Percentiles rank a stretch among this genome's conserved stretches.
Evolutionary conservation across 2,329 filamentous ascomycete species (phyloP).

Genomic region (Trichoderma citrinoviride): DNA sequence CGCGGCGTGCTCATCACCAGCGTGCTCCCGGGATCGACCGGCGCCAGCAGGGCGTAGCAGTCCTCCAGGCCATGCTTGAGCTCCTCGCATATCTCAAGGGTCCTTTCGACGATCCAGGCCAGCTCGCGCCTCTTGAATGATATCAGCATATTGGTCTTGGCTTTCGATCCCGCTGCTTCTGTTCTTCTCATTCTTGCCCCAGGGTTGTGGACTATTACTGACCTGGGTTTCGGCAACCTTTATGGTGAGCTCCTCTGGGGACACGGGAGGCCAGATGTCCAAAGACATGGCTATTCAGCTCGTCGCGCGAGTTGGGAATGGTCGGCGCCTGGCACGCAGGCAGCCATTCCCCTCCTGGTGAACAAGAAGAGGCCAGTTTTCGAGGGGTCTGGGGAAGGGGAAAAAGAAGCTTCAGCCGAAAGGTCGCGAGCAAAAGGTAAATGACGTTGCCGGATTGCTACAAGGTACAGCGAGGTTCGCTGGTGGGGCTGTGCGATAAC

Average conservation of each 20-base stretch:
- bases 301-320: not conserved
- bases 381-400: not conserved
- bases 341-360: constrained; percentile 13
- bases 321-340: constrained; percentile 20
- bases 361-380: constrained; percentile 12
- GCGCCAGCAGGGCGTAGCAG: constrained; percentile 82
- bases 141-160: constrained; percentile 30
- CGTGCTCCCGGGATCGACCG: constrained; percentile 80
- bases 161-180: not conserved
- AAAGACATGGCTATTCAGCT: constrained; percentile 48
- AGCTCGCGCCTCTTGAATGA: constrained; percentile 50
- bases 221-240: constrained; percentile 53
- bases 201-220: constrained; percentile 27
- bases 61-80: constrained; percentile 73
- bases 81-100: constrained; percentile 47
- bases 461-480: not conserved
- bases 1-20: constrained; percentile 83
- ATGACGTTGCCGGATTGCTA: constrained; percentile 1
- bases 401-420: not conserved
- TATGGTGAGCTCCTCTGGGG: constrained; percentile 49
- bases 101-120: constrained; percentile 53
- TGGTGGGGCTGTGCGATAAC: constrained; percentile 15
- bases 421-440: too few species aligned
- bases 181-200: too few species aligned
- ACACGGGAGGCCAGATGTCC: constrained; percentile 56